Evolutionary conservation across 257 asterid genomes (phyloP), one percentile per base, ranked within the genome.

Genomic region (Jaltomata sinuosa): DNA sequence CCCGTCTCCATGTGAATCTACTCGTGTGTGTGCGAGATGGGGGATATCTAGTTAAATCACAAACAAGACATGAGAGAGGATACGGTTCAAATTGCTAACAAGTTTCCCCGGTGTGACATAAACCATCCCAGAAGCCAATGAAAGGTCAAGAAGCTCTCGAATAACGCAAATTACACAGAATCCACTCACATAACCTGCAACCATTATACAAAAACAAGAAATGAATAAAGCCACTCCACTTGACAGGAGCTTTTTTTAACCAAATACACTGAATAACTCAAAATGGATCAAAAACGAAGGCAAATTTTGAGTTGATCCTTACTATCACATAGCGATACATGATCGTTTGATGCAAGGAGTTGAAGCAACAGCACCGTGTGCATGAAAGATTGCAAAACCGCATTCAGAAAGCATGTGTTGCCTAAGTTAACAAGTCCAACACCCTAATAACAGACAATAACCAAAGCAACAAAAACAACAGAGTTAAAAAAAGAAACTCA

Each of bases 371-470:
- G 94, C 16, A 92, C 97, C 0, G 93, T 90, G 87, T 96, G 95
- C 55, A 91, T 87, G 85, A 92, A 91, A 86, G 95, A 96, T 85
- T 96, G 98, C 91, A 96, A 83, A 64, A 96, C 92, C 3, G 95
- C 88, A 86, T 96, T 96, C 50, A 96, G 84, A 83, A 92, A 96
- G 91, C 99, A 94, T 22, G 99, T 94, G 80, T 96, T 96, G 15
- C 98, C 99, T 59, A 96, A 86, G 87, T 94, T 94, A 27, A 38
- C 7, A 3, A 38, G 42, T 38, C 42, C 42, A 38, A 95, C 92
- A 49, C 99, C 98, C 99, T 95, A 87, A 22, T 55, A 81, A 84
- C 31, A 27, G 10, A 7, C 36, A 62, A 62, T 27, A 62, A 62
- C 68, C 5, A 27, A 62, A 12, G 69, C 9, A 27, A 19, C 14